A percentile compares a stretch with the other conserved stretches of the same genome.
phyloP scores from a whole-genome alignment of 2,329 filamentous ascomycete genomes.

The Aspergillus ochraceus region DNA sequence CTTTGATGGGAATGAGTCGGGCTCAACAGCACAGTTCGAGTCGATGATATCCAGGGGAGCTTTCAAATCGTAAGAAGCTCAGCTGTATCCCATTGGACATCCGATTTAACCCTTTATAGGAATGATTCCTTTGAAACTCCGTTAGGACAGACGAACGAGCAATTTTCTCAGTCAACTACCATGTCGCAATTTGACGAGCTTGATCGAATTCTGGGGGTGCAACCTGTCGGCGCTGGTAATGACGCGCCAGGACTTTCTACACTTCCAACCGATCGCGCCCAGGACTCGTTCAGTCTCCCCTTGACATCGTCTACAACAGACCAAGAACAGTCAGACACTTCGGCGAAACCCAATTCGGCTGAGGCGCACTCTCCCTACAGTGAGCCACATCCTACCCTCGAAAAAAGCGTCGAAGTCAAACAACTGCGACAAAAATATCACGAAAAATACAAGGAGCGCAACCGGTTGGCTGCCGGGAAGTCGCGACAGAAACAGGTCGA shows the following conservation, averaged over 20 bases:
- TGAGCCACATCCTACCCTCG: neutral
- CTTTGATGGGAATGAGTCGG: neutral
- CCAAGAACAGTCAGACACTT: neutral
- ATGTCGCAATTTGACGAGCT: neutral
- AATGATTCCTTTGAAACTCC: neutral
- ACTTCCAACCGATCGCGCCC: neutral
- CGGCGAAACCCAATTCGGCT: neutral
- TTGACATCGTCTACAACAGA: neutral
- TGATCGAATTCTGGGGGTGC: neutral
- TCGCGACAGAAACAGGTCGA: neutral
- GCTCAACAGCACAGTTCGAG: neutral
- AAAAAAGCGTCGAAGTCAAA: neutral
- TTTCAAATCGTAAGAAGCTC: neutral
- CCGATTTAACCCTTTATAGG: neutral
- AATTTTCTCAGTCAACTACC: neutral
- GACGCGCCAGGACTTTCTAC: neutral
- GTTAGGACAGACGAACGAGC: neutral
- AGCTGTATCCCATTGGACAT: neutral
- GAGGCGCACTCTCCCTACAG: neutral
- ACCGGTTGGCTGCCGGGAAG: neutral
- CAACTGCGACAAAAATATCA: neutral
- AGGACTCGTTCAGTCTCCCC: neutral
- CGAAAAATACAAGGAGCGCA: neutral
- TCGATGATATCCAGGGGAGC: neutral
- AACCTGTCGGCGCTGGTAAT: neutral